phyloP scores from a whole-genome alignment of 1,284 basidiomycete species.

The Anthracocystis setariae region DNA sequence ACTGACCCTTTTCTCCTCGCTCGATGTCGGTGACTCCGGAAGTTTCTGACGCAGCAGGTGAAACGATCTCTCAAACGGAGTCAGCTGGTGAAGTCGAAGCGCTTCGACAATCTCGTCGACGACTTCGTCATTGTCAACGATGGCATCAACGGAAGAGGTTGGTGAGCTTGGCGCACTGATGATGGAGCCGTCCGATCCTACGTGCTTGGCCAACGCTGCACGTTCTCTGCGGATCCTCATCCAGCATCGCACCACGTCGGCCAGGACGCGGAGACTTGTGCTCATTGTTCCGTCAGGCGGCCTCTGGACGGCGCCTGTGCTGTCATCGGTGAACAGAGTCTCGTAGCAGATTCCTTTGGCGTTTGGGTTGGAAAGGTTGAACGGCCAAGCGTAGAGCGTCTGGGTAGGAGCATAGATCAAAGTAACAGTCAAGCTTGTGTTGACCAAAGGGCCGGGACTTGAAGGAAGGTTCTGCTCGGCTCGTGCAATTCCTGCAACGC shows the following conservation, averaged over 20 bases:
- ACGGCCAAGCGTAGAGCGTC: constrained; percentile 41
- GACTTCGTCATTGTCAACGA: constrained; percentile 38
- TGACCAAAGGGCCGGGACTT: background rate
- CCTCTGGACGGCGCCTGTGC: constrained; percentile 6
- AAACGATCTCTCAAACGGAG: constrained; percentile 30
- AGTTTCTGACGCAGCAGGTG: constrained; percentile 27
- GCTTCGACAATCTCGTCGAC: constrained; percentile 28
- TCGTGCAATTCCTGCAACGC: constrained; percentile 19
- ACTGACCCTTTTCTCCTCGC: background rate
- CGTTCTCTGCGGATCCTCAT: constrained; percentile 31
- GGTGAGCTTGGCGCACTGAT: constrained; percentile 1
- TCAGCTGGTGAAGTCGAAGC: constrained; percentile 14
- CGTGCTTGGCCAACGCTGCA: constrained; percentile 2
- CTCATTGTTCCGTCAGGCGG: constrained; percentile 39
- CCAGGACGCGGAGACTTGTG: constrained; percentile 33
- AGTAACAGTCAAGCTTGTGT: constrained; percentile 23
- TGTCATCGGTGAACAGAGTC: constrained; percentile 9
- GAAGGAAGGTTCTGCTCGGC: constrained; percentile 12
- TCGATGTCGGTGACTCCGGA: constrained; percentile 2
- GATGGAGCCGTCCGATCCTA: constrained; percentile 3
- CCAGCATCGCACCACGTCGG: constrained; percentile 39
- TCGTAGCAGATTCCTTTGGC: constrained; percentile 41
- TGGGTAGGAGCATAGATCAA: constrained; percentile 28
- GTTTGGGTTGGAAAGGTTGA: constrained; percentile 26
- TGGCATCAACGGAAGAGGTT: constrained; percentile 16